Conservation (phyloP, 1,284 basidiomycete species). For the Cutaneotrichosporon sp. region DNA sequence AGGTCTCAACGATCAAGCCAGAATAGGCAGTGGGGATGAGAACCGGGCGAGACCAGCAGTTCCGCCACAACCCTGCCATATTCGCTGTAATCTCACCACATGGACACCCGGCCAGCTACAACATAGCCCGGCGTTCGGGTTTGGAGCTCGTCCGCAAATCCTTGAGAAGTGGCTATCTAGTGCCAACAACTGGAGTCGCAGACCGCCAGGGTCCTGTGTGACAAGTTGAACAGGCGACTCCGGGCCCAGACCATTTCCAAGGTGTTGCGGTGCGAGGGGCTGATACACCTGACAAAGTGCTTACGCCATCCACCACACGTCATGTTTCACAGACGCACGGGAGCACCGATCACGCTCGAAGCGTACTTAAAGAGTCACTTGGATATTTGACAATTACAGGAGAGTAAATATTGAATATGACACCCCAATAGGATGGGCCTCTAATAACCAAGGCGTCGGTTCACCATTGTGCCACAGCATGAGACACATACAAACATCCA, state of each 20-base stretch:
- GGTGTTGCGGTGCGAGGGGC: neutral
- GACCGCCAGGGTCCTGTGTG: neutral
- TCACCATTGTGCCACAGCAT: neutral
- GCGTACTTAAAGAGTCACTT: neutral
- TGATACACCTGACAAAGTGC: neutral
- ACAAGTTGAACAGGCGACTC: neutral
- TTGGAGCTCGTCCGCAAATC: neutral
- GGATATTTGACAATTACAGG: neutral
- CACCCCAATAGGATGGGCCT: neutral
- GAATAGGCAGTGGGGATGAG: neutral
- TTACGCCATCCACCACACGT: neutral
- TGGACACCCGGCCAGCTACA: neutral
- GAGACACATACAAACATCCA: slow-evolving; percentile 1
- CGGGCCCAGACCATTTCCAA: neutral
- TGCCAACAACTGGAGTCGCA: neutral
- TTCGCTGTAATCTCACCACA: neutral
- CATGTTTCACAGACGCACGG: neutral
- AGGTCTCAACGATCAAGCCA: neutral
- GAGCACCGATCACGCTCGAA: neutral
- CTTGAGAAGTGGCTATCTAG: neutral
- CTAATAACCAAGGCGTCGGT: neutral
- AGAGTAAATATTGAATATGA: neutral
- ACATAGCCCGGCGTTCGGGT: neutral
- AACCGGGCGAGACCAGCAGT: neutral
- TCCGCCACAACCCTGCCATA: neutral